These are phyloP conservation scores for Hippophae tibetana DNA, from an alignment of 306 rosid species.

Conservation along the genomic window DNA sequence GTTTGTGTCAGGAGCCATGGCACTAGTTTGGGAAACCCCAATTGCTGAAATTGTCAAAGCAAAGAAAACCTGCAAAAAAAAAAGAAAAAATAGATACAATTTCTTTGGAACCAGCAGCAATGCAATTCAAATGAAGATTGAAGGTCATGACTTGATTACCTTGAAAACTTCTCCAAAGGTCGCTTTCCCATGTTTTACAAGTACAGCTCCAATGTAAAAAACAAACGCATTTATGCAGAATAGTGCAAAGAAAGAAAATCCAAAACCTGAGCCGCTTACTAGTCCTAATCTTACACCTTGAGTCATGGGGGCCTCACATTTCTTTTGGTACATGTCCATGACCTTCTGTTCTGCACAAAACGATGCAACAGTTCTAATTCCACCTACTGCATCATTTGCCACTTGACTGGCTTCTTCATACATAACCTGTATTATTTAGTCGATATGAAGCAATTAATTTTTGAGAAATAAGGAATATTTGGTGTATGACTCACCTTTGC, in stretches of 20 bases:
- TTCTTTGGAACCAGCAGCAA: slow-evolving; percentile 11
- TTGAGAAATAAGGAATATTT: not conserved
- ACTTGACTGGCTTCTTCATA: slow-evolving; percentile 89
- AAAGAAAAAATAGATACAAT: not conserved
- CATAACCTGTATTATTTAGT: slow-evolving; percentile 26
- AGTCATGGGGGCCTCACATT: slow-evolving; percentile 44
- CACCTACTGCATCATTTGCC: slow-evolving; percentile 78
- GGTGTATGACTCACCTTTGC: slow-evolving; percentile 47
- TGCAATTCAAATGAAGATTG: not conserved
- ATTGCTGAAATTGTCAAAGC: slow-evolving; percentile 53
- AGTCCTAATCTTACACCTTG: slow-evolving; percentile 58
- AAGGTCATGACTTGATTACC: slow-evolving; percentile 25
- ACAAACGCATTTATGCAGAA: slow-evolving; percentile 60
- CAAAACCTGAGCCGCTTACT: slow-evolving; percentile 56
- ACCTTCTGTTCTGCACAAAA: slow-evolving; percentile 82
- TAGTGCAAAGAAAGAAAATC: slow-evolving; percentile 44
- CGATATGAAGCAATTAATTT: not conserved
- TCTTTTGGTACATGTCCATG: slow-evolving; percentile 46
- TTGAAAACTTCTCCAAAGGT: slow-evolving; percentile 58
- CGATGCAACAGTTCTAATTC: slow-evolving; percentile 85
- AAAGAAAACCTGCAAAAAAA: slow-evolving; percentile 48
- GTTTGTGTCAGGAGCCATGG: slow-evolving; percentile 63
- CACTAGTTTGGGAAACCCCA: slow-evolving; percentile 48
- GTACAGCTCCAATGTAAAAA: slow-evolving; percentile 56
- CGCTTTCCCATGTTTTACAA: slow-evolving; percentile 50